Conservation (phyloP, 306 rosid genomes). For the Mimosa bimucronata region DNA sequence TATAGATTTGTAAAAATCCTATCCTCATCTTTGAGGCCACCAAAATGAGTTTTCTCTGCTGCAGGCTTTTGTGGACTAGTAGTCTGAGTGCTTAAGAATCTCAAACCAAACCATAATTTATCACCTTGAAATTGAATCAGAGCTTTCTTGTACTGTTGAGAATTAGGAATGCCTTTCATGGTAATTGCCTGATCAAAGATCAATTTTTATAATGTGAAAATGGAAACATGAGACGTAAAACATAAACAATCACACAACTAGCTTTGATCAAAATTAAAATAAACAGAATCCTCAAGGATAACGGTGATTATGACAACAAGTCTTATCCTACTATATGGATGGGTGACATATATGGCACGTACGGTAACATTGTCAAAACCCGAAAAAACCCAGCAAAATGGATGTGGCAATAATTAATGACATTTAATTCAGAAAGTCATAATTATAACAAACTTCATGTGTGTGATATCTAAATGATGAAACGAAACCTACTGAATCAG, state of each 20-base stretch:
- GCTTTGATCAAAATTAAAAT: too few species aligned
- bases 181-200: not conserved
- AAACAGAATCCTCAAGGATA: too few species aligned
- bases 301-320: too few species aligned
- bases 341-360: not conserved
- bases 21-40: constrained; percentile 95
- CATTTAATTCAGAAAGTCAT: not conserved
- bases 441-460: not conserved
- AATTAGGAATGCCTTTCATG: not conserved
- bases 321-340: not conserved
- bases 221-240: not conserved
- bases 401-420: not conserved
- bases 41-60: constrained; percentile 85
- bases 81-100: constrained; percentile 71
- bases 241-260: too few species aligned
- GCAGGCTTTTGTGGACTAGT: constrained; percentile 74
- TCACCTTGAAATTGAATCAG: not conserved
- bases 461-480: not conserved
- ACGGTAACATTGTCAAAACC: too few species aligned
- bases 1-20: constrained; percentile 91
- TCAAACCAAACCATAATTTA: constrained; percentile 42
- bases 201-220: not conserved
- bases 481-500: not conserved
- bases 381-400: not conserved
- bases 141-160: not conserved